Evolutionary conservation across 805 yeast genomes (phyloP), one percentile per base, ranked within the genome.

Genomic region (Yarrowia bubula): DNA sequence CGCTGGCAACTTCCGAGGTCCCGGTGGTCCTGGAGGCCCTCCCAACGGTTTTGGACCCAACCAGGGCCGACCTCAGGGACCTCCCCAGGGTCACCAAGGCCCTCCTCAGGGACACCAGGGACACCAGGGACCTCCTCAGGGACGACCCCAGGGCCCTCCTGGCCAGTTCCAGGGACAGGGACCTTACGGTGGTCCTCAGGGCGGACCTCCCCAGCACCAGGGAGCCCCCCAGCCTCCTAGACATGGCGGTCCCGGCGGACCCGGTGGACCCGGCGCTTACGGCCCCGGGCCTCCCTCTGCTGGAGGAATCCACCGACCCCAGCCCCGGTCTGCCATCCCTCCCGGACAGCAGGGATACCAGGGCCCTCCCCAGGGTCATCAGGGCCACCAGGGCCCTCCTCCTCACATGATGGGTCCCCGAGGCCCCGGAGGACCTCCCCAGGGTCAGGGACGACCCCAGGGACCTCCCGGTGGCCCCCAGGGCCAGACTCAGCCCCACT

Each of bases 391-490:
- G 28, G 65, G 65, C 1, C 65, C 65, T 38, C 65, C 65, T 48
- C 61, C 61, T 38, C 61, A 50, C 11, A 48, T 50, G 61, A 35
- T 28, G 57, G 65, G 65, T 28, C 46, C 65, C 37, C 58, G 58
- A 13, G 65, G 65, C 18, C 64, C 55, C 4, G 62, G 58, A 33
- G 65, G 65, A 2, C 65, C 65, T 37, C 65, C 65, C 28, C 61
- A 41, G 47, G 55, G 55, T 6, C 55, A 48, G 32, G 55, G 55
- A 18, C 61, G 61, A 8, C 61, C 61, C 15, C 58, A 37, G 31
- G 65, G 65, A 4, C 64, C 64, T 32, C 53, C 53, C 32, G 42
- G 33, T 1, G 43, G 39, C 15, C 43, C 57, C 18, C 64, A 33
- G 18, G 64, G 53, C 57, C 53, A 41, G 64, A 15, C 61, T 11